phyloP scores from a whole-genome alignment of 768 basidiomycete genomes.

The Rhizopogon salebrosus region DNA sequence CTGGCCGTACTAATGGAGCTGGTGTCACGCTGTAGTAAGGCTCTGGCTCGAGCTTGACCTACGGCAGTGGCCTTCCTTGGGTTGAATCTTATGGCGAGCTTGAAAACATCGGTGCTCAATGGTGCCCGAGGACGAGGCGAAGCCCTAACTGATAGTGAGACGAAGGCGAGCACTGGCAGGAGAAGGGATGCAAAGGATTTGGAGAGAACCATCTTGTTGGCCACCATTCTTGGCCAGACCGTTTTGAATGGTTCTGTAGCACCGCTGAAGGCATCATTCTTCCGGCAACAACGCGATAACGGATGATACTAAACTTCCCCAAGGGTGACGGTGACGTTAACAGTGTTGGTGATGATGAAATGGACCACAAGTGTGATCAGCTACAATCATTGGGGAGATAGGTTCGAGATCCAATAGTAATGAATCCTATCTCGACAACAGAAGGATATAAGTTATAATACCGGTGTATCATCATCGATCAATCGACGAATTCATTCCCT shows the following conservation, averaged over 20 bases:
- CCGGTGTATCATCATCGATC: no score
- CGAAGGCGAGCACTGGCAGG: not conserved
- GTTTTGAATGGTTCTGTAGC: not conserved
- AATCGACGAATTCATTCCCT: no score
- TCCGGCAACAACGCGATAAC: not conserved
- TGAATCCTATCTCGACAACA: no score
- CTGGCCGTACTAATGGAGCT: conserved; percentile 10
- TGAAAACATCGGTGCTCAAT: not conserved
- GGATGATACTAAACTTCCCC: not conserved
- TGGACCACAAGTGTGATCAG: no score
- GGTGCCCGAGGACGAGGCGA: not conserved
- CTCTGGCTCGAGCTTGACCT: conserved; percentile 1
- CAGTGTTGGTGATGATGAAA: no score
- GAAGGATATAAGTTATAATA: no score
- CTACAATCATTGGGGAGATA: no score
- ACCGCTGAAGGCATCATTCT: not conserved
- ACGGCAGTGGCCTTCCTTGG: conserved; percentile 1
- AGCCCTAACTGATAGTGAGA: not conserved
- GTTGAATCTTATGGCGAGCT: conserved; percentile 3
- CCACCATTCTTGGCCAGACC: not conserved
- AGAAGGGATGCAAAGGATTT: not conserved
- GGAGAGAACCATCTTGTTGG: conserved; percentile 3
- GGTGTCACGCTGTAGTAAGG: not conserved
- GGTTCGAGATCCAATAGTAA: no score
- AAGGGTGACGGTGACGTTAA: no score